These are phyloP conservation scores for Sugiyamaella smithiae DNA, from an alignment of 805 yeast species.

Conservation along the genomic window DNA sequence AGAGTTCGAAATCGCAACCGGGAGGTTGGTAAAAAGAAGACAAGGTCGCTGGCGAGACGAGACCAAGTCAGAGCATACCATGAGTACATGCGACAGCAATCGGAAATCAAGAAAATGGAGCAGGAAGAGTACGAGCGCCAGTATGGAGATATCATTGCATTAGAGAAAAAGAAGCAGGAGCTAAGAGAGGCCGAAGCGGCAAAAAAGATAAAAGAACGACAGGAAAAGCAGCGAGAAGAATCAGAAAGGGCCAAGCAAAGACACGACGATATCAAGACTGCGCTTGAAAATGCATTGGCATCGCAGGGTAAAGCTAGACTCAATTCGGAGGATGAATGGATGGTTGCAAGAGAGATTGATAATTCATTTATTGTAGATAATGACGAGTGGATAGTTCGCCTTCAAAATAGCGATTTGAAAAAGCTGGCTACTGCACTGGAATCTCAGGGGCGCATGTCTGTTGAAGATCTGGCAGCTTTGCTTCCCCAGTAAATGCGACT, in stretches of 20 bases:
- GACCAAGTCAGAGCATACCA: conserved; percentile 35
- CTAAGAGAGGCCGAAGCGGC: conserved; percentile 20
- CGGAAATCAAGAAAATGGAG: conserved; percentile 27
- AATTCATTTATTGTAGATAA: conserved; percentile 13
- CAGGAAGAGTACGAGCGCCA: conserved; percentile 27
- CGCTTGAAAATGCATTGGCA: conserved; percentile 16
- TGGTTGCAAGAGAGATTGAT: conserved; percentile 12
- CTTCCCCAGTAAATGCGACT: background rate
- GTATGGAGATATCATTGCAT: conserved; percentile 34
- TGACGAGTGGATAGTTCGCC: conserved; percentile 16
- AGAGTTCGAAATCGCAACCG: conserved; percentile 5
- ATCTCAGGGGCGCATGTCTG: conserved; percentile 4
- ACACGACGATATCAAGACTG: conserved; percentile 18
- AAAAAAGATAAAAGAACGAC: conserved; percentile 23
- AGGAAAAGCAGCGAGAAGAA: conserved; percentile 18
- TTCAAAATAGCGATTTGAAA: background rate
- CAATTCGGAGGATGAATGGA: conserved; percentile 9
- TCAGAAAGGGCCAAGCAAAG: conserved; percentile 23
- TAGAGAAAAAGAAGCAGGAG: conserved; percentile 19
- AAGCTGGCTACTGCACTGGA: background rate
- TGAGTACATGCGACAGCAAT: conserved; percentile 33
- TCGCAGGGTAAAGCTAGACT: conserved; percentile 22
- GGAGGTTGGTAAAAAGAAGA: conserved; percentile 34
- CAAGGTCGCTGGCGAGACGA: conserved; percentile 32
- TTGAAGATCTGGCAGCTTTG: conserved; percentile 3